phyloP scores from a whole-genome alignment of 1,139 yeast genomes.

The Candida mesenterica region DNA sequence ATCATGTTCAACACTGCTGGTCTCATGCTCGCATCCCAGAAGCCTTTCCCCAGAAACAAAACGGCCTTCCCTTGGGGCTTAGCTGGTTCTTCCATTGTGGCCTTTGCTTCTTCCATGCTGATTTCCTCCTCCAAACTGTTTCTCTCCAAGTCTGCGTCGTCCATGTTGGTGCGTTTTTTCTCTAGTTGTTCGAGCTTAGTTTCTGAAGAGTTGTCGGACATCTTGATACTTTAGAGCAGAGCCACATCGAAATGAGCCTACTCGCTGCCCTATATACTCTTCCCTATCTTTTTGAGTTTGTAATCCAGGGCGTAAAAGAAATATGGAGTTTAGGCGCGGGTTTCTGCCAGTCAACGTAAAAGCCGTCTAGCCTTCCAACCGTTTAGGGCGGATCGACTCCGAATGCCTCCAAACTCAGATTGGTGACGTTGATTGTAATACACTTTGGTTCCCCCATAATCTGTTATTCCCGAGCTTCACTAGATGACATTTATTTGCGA shows the following conservation, averaged over 20 bases:
- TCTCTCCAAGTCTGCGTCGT: background rate
- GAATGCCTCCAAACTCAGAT: no score
- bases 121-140: background rate
- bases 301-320: background rate
- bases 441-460: no score
- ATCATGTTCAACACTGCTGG: conserved; percentile 11
- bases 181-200: background rate
- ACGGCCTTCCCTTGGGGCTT: background rate
- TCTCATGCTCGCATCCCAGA: no score
- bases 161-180: background rate
- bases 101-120: background rate
- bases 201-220: background rate
- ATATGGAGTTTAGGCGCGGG: no score
- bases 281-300: background rate
- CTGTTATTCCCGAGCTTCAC: no score
- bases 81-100: background rate
- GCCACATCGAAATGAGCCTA: background rate
- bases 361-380: no score
- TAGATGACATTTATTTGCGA: no score
- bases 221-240: no score
- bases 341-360: no score
- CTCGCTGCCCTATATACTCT: background rate
- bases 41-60: no score
- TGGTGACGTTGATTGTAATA: no score
- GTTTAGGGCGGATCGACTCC: no score